phyloP scores from a whole-genome alignment of 1,284 basidiomycete genomes.

The Uromyces viciae-fabae region DNA sequence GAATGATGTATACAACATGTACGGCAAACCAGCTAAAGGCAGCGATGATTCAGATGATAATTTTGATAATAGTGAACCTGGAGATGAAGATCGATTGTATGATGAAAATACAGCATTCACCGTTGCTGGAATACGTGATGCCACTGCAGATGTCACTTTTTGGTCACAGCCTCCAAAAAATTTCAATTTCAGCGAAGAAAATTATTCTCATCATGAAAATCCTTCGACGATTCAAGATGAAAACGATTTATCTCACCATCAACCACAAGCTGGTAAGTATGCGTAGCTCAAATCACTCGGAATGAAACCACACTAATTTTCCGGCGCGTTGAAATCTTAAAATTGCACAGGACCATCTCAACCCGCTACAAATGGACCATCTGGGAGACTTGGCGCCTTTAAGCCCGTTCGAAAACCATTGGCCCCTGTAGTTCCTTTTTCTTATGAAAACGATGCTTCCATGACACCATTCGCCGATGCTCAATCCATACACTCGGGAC shows the following conservation, averaged over 20 bases:
- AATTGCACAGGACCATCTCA: background rate
- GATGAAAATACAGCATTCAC: conserved; percentile 34
- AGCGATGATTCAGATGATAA: conserved; percentile 45
- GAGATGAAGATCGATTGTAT: conserved; percentile 26
- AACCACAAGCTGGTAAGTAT: background rate
- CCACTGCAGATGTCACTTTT: conserved; percentile 43
- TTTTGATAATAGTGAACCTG: conserved; percentile 33
- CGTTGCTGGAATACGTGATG: conserved; percentile 22
- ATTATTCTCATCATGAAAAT: background rate
- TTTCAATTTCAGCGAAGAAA: background rate
- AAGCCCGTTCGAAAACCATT: conserved; percentile 44
- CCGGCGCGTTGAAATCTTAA: too few species aligned
- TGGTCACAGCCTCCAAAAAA: conserved; percentile 36
- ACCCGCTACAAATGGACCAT: background rate
- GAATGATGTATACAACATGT: conserved; percentile 40
- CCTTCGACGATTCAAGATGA: conserved; percentile 15
- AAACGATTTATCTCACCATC: conserved; percentile 7
- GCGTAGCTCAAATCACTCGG: background rate
- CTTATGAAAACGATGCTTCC: conserved; percentile 34
- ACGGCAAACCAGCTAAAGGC: conserved; percentile 19
- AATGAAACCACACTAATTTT: background rate
- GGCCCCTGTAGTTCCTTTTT: conserved; percentile 19
- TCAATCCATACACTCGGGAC: background rate
- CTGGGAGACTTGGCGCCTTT: conserved; percentile 19
- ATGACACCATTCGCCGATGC: background rate